Percentiles rank a stretch among this genome's conserved stretches.
phyloP scores from a whole-genome alignment of 805 yeast species.

The Pichia manshurica region DNA sequence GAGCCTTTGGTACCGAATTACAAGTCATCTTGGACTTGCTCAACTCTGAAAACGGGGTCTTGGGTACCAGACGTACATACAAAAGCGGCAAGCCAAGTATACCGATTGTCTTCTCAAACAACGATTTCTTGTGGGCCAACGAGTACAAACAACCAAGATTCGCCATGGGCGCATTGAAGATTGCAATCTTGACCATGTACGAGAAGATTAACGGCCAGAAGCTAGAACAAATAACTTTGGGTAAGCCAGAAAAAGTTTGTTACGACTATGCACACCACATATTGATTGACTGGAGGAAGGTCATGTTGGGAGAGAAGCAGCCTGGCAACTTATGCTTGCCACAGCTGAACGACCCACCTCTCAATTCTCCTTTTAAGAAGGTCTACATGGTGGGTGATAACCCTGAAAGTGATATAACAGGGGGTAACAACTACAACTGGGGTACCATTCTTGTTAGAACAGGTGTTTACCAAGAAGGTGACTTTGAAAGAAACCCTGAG shows the following conservation, averaged over 20 bases:
- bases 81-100: conserved; percentile 17
- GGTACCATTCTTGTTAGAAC: conserved; percentile 76
- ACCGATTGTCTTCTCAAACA: conserved; percentile 52
- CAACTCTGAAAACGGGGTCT: conserved; percentile 52
- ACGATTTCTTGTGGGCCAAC: conserved; percentile 88
- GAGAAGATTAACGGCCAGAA: conserved; percentile 31
- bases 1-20: conserved; percentile 80
- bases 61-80: conserved; percentile 52
- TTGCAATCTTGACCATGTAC: conserved; percentile 56
- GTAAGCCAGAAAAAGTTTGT: conserved; percentile 75
- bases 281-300: conserved; percentile 48
- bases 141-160: conserved; percentile 72
- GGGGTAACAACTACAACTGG: conserved; percentile 89
- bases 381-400: conserved; percentile 97
- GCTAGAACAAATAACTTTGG: conserved; percentile 56
- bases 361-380: conserved; percentile 41
- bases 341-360: conserved; percentile 36
- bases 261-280: conserved; percentile 80
- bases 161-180: conserved; percentile 87
- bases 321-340: conserved; percentile 34
- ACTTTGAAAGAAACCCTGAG: conserved; percentile 31
- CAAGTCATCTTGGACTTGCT: conserved; percentile 73
- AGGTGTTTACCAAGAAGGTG: conserved; percentile 75
- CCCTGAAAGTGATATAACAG: conserved; percentile 86
- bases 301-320: conserved; percentile 23